phyloP scores from a whole-genome alignment of 2,329 filamentous ascomycete species.

The Xylogone sp. region DNA sequence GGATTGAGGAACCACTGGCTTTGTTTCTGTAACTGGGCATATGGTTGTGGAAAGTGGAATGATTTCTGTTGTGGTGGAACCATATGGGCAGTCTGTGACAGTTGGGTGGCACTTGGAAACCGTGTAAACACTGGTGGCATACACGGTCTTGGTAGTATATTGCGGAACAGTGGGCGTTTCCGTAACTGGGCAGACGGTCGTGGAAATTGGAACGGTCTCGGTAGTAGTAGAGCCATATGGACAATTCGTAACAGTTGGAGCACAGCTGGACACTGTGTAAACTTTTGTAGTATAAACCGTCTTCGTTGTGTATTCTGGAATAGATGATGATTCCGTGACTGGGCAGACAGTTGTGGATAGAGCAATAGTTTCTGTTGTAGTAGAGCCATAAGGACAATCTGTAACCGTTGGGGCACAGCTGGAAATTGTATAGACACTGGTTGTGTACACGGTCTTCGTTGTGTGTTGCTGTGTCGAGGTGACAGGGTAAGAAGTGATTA shows the following conservation, averaged over 20 bases:
- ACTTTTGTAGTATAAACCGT: slow-evolving; percentile 11
- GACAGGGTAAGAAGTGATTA: slow-evolving; percentile 49
- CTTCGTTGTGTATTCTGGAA: neutral
- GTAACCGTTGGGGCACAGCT: slow-evolving; percentile 17
- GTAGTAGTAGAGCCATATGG: slow-evolving; percentile 33
- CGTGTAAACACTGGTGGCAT: slow-evolving; percentile 20
- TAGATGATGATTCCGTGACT: neutral
- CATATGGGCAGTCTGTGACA: slow-evolving; percentile 25
- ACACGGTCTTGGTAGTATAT: slow-evolving; percentile 22
- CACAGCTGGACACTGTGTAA: slow-evolving; percentile 15
- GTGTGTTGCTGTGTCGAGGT: slow-evolving; percentile 16
- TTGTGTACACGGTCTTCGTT: slow-evolving; percentile 9
- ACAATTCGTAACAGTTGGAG: slow-evolving; percentile 36
- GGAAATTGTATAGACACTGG: slow-evolving; percentile 5
- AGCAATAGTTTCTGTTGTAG: slow-evolving; percentile 19
- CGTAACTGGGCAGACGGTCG: slow-evolving; percentile 41
- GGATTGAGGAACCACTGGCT: slow-evolving; percentile 2
- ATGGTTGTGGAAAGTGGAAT: slow-evolving; percentile 21
- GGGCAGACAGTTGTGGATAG: slow-evolving; percentile 16
- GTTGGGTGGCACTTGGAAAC: slow-evolving; percentile 22
- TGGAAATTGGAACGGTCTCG: slow-evolving; percentile 36
- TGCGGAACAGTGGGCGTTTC: neutral
- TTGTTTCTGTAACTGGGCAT: slow-evolving; percentile 15
- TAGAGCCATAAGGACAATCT: slow-evolving; percentile 15
- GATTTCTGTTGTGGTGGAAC: slow-evolving; percentile 20